These are phyloP conservation scores for Talaromyces sp. DNA, from an alignment of 2,329 filamentous ascomycete species.

Conservation along the genomic window DNA sequence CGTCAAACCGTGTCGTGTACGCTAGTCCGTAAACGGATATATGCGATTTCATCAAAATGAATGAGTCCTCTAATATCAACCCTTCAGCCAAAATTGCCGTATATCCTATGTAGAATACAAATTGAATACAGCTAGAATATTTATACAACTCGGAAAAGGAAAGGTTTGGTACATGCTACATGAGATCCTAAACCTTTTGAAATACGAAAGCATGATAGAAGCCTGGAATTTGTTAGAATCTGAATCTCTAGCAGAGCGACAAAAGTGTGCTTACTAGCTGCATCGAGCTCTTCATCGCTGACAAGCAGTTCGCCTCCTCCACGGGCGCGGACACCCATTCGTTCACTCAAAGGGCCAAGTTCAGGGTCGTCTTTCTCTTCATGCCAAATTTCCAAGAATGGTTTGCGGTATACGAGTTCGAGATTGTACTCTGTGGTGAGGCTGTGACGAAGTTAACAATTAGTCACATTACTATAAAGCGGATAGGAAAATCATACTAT, in stretches of 20 bases:
- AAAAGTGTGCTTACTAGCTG: conserved; percentile 55
- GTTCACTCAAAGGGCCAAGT: conserved; percentile 79
- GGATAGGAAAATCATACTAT: conserved; percentile 48
- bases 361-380: conserved; percentile 81
- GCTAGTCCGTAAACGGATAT: conserved; percentile 33
- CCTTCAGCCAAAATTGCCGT: not conserved
- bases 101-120: not conserved
- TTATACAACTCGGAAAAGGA: not conserved
- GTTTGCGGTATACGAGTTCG: conserved; percentile 88
- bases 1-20: conserved; percentile 28
- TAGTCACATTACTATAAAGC: conserved; percentile 7
- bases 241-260: not conserved
- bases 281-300: conserved; percentile 84
- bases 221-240: conserved; percentile 28
- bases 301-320: conserved; percentile 66
- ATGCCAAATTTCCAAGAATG: conserved; percentile 87
- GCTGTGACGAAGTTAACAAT: conserved; percentile 25
- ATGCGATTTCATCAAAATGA: conserved; percentile 9
- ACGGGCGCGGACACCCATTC: conserved; percentile 87
- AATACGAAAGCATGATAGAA: conserved; percentile 97
- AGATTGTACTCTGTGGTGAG: conserved; percentile 95
- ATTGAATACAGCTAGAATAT: not conserved
- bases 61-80: not conserved
- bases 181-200: conserved; percentile 61
- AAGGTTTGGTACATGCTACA: not conserved